These are phyloP conservation scores for Gentiana dahurica DNA, from an alignment of 257 asterid species.

Conservation along the genomic window DNA sequence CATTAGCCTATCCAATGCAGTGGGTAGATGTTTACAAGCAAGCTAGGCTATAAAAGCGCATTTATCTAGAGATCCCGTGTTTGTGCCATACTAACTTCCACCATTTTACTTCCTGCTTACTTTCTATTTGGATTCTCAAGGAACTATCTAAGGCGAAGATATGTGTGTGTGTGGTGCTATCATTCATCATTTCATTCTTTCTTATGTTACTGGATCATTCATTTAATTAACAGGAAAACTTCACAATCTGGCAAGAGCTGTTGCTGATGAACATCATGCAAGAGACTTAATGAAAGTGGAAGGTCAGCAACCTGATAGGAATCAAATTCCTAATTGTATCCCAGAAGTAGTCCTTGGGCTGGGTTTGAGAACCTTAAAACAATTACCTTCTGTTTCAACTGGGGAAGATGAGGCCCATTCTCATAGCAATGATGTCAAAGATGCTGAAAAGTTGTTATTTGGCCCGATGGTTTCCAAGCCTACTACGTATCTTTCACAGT, in stretches of 20 bases:
- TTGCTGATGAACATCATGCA: conserved; percentile 87
- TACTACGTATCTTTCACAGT: conserved; percentile 88
- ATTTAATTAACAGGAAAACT: conserved; percentile 61
- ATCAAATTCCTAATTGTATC: conserved; percentile 37
- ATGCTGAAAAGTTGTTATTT: conserved; percentile 61
- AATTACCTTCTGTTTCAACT: conserved; percentile 26
- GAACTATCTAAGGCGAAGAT: neutral
- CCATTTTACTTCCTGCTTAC: neutral
- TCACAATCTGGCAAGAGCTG: conserved; percentile 93
- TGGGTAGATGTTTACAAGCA: too few species aligned
- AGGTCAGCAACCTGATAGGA: conserved; percentile 49
- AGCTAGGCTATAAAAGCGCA: too few species aligned
- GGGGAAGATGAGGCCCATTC: conserved; percentile 47
- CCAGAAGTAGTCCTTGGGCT: conserved; percentile 73
- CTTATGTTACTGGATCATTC: conserved; percentile 9
- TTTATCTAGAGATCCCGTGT: too few species aligned
- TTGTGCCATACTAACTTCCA: too few species aligned
- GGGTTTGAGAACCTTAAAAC: conserved; percentile 69
- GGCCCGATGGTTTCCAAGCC: conserved; percentile 68
- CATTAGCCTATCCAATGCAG: too few species aligned
- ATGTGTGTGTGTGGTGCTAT: neutral
- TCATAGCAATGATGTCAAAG: conserved; percentile 67
- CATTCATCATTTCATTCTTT: neutral
- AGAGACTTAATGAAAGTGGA: conserved; percentile 52
- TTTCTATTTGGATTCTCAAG: neutral